Evolutionary conservation across 1,139 yeast species (phyloP), one percentile per base, ranked within the genome.

Genomic region (Blastobotrys buckinghamii): DNA sequence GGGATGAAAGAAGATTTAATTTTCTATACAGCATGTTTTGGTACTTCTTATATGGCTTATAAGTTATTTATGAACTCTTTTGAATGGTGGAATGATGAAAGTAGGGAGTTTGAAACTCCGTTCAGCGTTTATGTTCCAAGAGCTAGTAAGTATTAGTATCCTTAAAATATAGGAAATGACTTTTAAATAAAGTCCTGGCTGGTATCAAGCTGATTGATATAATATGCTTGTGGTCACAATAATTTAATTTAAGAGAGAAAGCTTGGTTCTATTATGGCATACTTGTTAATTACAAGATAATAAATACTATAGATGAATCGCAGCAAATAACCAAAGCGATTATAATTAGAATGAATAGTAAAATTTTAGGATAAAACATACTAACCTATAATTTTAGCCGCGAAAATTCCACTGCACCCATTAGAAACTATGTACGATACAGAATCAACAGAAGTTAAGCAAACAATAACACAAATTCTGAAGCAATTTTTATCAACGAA

Each of bases 381-480:
- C 39, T 42, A 34, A 42, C 27, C 5, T 4, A 24, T 4, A n/a
- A 29, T 22, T 15, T 12, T 30, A 16, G 13, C 5, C 24, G 39
- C 20, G 8, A 22, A 42, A 26, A 16, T 56, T 10, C 59, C 59
- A 8, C 47, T 55, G 7, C 43, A 47, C 12, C 54, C 59, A 2
- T 38, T 57, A 45, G 52, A 53, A 32, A 47, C 53, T 29, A 50
- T 54, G 29, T 56, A 55, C 27, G 44, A 24, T 7, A 53, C 53
- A 19, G 58, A 57, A 2, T 50, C 52, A 9, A 42, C 48, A 9
- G 56, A 51, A n/a, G 48, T 57, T 22, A 45, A 42, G 16, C 24
- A 16, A 32, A 50, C 50, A 19, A 42, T 53, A 12, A 42, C 30
- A 5, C 39, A 41, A 12, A 44, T 55, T 44, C 26, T 56, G 17